A percentile compares a stretch with the other conserved stretches of the same genome.
Evolutionary conservation across 2,329 filamentous ascomycete genomes (phyloP).

Genomic region (Fusarium pilosicola): DNA sequence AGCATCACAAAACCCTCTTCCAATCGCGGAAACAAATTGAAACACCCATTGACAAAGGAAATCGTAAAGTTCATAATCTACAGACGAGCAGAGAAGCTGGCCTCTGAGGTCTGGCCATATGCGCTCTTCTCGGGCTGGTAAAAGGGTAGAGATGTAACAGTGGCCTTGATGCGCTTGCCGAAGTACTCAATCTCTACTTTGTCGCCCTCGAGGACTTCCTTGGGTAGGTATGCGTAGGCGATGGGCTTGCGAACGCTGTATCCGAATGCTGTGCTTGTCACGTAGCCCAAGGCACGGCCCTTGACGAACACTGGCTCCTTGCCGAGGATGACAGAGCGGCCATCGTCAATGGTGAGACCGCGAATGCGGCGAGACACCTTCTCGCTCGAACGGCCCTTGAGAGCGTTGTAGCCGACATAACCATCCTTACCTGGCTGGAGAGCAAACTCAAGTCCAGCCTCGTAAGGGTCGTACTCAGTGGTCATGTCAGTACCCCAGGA

Average conservation of each 20-base stretch:
- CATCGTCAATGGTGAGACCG: constrained; percentile 66
- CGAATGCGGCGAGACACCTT: constrained; percentile 51
- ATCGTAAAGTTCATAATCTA: constrained; percentile 21
- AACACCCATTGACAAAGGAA: neutral
- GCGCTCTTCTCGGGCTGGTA: constrained; percentile 35
- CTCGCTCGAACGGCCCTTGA: constrained; percentile 54
- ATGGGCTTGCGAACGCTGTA: constrained; percentile 68
- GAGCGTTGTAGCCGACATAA: constrained; percentile 63
- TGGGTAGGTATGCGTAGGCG: constrained; percentile 67
- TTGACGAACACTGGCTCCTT: constrained; percentile 69
- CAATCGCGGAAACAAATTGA: neutral
- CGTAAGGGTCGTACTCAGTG: constrained; percentile 68
- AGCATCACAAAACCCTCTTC: neutral
- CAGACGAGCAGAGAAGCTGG: constrained; percentile 26
- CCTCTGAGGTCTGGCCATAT: constrained; percentile 7
- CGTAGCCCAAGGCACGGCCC: constrained; percentile 62
- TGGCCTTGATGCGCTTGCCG: constrained; percentile 62
- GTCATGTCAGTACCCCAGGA: constrained; percentile 68
- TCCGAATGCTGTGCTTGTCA: constrained; percentile 70
- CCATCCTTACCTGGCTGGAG: constrained; percentile 58
- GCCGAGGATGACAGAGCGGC: constrained; percentile 65
- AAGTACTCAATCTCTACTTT: constrained; percentile 71
- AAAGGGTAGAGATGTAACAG: constrained; percentile 59
- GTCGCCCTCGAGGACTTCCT: constrained; percentile 56
- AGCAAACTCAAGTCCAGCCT: constrained; percentile 64